Base-by-base conservation (phyloP, 495 filamentous ascomycete genomes). In the Aspergillus sclerotiicarbonarius region DNA sequence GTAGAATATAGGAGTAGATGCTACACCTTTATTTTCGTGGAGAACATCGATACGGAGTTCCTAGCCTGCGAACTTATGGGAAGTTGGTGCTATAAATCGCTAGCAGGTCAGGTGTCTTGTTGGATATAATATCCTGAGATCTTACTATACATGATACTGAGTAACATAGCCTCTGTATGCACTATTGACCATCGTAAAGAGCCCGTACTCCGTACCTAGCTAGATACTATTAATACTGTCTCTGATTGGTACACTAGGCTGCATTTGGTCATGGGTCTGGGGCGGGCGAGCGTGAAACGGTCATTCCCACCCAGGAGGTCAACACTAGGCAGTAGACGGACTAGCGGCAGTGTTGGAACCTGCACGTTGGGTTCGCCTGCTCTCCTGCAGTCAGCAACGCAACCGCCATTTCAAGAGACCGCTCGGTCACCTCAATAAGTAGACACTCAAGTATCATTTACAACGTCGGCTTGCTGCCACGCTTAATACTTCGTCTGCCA, bases 301-400 rank as follows among this genome's bases (percentile, higher is more conserved):
- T 67, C 64, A 59, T 33, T 43, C 44, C 44, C 16, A 47, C 18
- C 25, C 47, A 16, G 29, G 3, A 50, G 13, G 25, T 25, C 20
- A 25, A 15, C 13, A 16, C 46, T 41, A 41, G 37, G 37, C 37
- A 13, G 13, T 9, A 13, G 37, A n/a, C 10, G 37, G 13, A 41
- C n/a, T 41, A 41, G 37, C 43, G 33, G 47, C 16, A 13, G 32
- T 37, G 15, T 25, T 50, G 57, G 47, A 59, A 60, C 59, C 61
- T 70, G 64, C 67, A 64, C 64, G 59, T 59, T 64, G 57, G 64
- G 67, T 57, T 66, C 67, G 47, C 61, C 63, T 70, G 67, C 65
- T 66, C 60, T 66, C 67, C 67, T 70, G 63, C 65, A 70, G 59
- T 64, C 51, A 62, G 55, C 65, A 67, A 67, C 64, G 64, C 61